These are phyloP conservation scores for Ceratocystis albifundus DNA, from an alignment of 2,329 filamentous ascomycete genomes.

Conservation along the genomic window DNA sequence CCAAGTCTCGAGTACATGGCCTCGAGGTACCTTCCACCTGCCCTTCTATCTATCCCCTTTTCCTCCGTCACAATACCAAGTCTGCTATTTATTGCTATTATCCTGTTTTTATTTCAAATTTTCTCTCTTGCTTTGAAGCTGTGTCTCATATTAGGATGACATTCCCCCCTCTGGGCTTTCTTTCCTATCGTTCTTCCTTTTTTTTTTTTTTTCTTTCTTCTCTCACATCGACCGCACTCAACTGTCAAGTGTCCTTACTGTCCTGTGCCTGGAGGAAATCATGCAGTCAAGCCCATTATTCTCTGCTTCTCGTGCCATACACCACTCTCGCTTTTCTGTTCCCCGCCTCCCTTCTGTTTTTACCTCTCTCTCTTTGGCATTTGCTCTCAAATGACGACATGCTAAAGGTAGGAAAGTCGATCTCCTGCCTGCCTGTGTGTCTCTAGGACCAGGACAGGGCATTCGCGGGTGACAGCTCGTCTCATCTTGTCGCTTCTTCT, in stretches of 20 bases:
- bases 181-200: background rate
- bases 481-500: background rate
- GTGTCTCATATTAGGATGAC: background rate
- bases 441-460: background rate
- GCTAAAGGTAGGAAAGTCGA: background rate
- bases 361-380: background rate
- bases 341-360: background rate
- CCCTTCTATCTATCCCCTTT: background rate
- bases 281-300: background rate
- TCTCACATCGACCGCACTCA: background rate
- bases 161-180: background rate
- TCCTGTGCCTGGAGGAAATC: background rate
- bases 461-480: background rate
- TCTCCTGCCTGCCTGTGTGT: background rate
- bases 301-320: background rate
- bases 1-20: slow-evolving; percentile 9
- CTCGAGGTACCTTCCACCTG: background rate
- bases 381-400: slow-evolving; percentile 1
- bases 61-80: background rate
- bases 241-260: background rate
- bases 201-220: background rate
- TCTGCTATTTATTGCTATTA: background rate
- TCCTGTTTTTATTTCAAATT: background rate
- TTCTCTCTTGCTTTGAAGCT: no score
- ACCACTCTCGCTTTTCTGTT: background rate